Conservation (phyloP, 352 stramenopile genomes). For the Thraustochytrium striatum region DNA sequence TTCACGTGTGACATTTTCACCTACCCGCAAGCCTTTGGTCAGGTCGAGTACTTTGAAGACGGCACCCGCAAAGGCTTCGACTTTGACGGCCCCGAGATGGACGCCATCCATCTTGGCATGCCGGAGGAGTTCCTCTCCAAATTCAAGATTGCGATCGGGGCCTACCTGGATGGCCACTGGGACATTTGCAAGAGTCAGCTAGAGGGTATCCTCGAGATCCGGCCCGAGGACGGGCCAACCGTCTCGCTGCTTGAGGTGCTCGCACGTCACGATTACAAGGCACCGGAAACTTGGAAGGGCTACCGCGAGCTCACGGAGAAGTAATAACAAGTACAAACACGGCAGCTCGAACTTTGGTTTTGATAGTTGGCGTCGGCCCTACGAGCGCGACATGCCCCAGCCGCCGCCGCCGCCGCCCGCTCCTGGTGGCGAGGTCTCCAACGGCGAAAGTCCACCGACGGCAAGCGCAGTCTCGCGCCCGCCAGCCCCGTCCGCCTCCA, state of each 20-base stretch:
- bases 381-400: too few species aligned
- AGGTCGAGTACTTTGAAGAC: conserved; percentile 57
- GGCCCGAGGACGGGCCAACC: conserved; percentile 61
- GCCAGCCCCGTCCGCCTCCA: too few species aligned
- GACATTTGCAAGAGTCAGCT: conserved; percentile 71
- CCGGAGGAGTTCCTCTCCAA: conserved; percentile 76
- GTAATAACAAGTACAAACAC: conserved; percentile 22
- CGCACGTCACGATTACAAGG: conserved; percentile 19
- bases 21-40: conserved; percentile 53
- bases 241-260: conserved; percentile 42
- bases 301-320: conserved; percentile 50
- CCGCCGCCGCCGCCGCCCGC: too few species aligned
- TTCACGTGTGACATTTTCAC: conserved; percentile 87
- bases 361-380: too few species aligned
- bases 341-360: too few species aligned
- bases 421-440: too few species aligned
- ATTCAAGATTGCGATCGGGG: conserved; percentile 82
- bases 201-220: conserved; percentile 78
- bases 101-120: conserved; percentile 69
- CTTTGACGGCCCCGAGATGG: conserved; percentile 71
- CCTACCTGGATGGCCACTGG: conserved; percentile 89
- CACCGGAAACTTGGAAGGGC: conserved; percentile 32
- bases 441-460: too few species aligned
- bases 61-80: conserved; percentile 73
- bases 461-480: too few species aligned